Conservation (phyloP, 1,284 basidiomycete genomes). For the Naganishia sp. region DNA sequence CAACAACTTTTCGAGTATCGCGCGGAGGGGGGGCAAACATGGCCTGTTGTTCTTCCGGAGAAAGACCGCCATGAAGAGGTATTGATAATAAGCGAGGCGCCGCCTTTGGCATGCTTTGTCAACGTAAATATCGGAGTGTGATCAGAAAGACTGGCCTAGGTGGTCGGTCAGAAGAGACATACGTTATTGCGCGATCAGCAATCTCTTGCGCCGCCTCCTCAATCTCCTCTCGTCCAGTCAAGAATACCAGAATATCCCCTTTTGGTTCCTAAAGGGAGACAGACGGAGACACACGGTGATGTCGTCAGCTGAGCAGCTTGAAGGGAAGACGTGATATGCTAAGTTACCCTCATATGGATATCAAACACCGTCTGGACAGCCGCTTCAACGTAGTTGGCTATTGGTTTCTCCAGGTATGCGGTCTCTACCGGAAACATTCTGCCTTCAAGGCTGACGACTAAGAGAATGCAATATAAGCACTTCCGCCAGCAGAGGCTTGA, state of each 20-base stretch:
- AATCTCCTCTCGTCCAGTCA: conserved; percentile 97
- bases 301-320: conserved; percentile 25
- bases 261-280: conserved; percentile 62
- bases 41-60: conserved; percentile 77
- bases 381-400: conserved; percentile 75
- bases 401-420: conserved; percentile 71
- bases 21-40: conserved; percentile 76
- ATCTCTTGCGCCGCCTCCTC: conserved; percentile 80
- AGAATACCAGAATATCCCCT: conserved; percentile 89
- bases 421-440: conserved; percentile 88
- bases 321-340: not conserved
- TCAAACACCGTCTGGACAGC: conserved; percentile 83
- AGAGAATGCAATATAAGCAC: not conserved
- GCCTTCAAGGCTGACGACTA: conserved; percentile 86
- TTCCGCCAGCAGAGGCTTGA: not conserved
- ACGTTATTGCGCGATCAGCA: conserved; percentile 75
- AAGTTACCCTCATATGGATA: conserved; percentile 74
- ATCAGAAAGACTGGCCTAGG: not conserved
- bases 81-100: conserved; percentile 66
- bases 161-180: conserved; percentile 43
- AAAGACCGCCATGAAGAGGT: conserved; percentile 84
- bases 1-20: conserved; percentile 82
- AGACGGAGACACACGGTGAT: not conserved
- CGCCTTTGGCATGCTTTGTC: conserved; percentile 64
- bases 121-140: not conserved